Conservation (phyloP, 1,284 basidiomycete species). For the Polyporus tsugae region DNA sequence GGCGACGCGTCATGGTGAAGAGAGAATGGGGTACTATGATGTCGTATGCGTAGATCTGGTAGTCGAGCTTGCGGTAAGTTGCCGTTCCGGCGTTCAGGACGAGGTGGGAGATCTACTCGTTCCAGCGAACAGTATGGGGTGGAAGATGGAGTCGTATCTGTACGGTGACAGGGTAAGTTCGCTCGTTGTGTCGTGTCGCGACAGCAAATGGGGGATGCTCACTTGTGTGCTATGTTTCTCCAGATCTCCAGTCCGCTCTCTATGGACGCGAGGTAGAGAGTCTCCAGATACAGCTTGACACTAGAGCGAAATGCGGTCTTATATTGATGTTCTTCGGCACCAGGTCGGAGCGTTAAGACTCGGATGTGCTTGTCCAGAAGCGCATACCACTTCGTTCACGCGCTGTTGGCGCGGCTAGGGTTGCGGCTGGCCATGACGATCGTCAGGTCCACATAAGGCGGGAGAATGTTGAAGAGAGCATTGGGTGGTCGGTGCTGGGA, state of each 20-base stretch:
- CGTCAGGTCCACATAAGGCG: conserved; percentile 61
- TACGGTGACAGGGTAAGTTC: neutral
- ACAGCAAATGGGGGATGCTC: conserved; percentile 36
- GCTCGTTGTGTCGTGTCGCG: neutral
- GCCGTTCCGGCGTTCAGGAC: conserved; percentile 86
- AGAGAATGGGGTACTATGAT: conserved; percentile 55
- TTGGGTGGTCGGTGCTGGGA: conserved; percentile 5
- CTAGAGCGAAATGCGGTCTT: conserved; percentile 68
- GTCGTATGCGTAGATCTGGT: conserved; percentile 56
- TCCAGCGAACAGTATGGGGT: too few species aligned
- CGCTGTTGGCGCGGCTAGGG: conserved; percentile 67
- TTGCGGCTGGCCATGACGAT: conserved; percentile 88
- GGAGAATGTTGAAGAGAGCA: neutral
- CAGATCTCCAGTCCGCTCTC: conserved; percentile 73
- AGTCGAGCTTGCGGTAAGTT: conserved; percentile 67
- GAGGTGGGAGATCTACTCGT: conserved; percentile 86
- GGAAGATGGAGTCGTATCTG: conserved; percentile 85
- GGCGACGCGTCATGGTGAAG: conserved; percentile 62
- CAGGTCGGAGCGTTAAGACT: conserved; percentile 42
- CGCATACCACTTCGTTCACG: conserved; percentile 60
- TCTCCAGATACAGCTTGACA: conserved; percentile 67
- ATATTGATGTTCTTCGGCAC: conserved; percentile 53
- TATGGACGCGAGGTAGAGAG: conserved; percentile 72
- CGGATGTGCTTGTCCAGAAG: conserved; percentile 66
- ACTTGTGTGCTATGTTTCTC: conserved; percentile 63